Conservation (phyloP, 75 land plant genomes). For the Pinus albicaulis region DNA sequence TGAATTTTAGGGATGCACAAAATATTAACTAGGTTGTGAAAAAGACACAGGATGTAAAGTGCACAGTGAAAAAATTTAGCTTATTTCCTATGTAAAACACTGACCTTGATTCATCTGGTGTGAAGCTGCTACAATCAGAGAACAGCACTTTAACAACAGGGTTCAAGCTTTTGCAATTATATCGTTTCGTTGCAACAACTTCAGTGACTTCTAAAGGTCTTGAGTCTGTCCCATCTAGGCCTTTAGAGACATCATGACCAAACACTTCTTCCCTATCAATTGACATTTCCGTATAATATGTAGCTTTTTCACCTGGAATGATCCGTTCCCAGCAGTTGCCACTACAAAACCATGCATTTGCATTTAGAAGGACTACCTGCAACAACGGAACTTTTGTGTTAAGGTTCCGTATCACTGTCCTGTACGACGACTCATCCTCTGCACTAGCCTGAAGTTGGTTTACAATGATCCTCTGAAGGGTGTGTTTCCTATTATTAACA, state of each 20-base stretch:
- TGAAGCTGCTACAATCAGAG: conserved; percentile 30
- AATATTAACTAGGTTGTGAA: not conserved
- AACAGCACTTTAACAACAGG: conserved; percentile 71
- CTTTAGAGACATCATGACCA: conserved; percentile 28
- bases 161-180: conserved; percentile 11
- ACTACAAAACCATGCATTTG: conserved; percentile 54
- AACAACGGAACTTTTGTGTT: conserved; percentile 46
- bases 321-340: conserved; percentile 39
- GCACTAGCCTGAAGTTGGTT: conserved; percentile 54
- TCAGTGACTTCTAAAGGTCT: not conserved
- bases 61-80: not conserved
- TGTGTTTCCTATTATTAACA: conserved; percentile 51
- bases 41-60: not conserved
- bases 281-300: conserved; percentile 19
- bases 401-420: conserved; percentile 60
- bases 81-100: not conserved
- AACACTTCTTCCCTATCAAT: conserved; percentile 59
- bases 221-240: conserved; percentile 14
- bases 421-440: conserved; percentile 65
- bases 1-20: not conserved
- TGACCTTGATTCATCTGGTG: conserved; percentile 55
- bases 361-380: conserved; percentile 63
- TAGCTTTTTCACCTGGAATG: conserved; percentile 3
- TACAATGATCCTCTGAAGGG: conserved; percentile 55
- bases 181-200: not conserved